Base-by-base conservation (phyloP, 768 basidiomycete genomes). In the Paxillus involutus region DNA sequence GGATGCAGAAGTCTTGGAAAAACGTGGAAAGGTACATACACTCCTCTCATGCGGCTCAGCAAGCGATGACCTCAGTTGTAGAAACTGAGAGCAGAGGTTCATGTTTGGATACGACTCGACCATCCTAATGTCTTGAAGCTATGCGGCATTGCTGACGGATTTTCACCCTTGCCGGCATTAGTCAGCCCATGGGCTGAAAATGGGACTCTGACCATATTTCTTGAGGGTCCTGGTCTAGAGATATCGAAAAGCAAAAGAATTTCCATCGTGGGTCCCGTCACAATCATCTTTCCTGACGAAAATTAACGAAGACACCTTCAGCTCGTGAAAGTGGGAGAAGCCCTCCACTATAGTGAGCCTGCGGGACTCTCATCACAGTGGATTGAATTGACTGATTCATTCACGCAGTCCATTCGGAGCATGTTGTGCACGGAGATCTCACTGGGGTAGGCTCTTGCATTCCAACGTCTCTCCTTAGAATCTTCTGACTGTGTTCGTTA, bases 181-280 rank as follows among this genome's bases (percentile, higher is more conserved):
- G 75, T 76, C 4, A 76, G 75, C 48, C 75, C 75, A 8, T 77
- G 76, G 76, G 59, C 71, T 47, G 70, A 75, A 41, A 65, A 75
- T 43, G 76, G 76, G 10, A 71, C 67, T 49, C 65, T 73, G 8
- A 71, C 64, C 44, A 69, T 66, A 50, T 73, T 75, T 51, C 64
- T 77, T 62, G 73, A 73, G 55, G 59, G 63, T 17, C 67, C 58
- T 48, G 72, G 73, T 7, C 72, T 73, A 51, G 65, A 74, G 26
- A 53, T 77, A 37, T 66, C 69, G 4, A 64, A 71, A 44, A 55
- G 63, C 19, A 71, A 74, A 51, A 70, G 75, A 35, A 53, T 77
- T 39, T 64, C 63, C 47, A 55, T 76, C 41, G 75, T 76, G 47
- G 51, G 69, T 57, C 17, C 12, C 39, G 12, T 33, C 12, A 62